These are phyloP conservation scores for Pseudocercospora vitis DNA, from an alignment of 2,329 filamentous ascomycete species.

Conservation along the genomic window DNA sequence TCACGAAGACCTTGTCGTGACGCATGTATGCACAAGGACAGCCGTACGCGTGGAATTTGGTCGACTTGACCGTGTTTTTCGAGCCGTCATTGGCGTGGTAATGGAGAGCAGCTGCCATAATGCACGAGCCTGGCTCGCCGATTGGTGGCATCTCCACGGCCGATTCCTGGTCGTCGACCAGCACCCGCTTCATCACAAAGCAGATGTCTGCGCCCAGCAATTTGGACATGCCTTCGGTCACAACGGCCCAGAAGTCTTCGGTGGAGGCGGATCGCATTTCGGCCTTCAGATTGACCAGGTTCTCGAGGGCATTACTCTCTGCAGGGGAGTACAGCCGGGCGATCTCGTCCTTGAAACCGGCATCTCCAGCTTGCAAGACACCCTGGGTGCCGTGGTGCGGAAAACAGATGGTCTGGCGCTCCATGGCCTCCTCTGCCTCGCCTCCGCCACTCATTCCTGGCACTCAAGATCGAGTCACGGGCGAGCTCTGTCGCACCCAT, in stretches of 20 bases:
- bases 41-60: constrained; percentile 64
- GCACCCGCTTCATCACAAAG: constrained; percentile 65
- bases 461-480: background rate
- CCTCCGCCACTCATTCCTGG: constrained; percentile 11
- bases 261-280: constrained; percentile 54
- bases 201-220: constrained; percentile 66
- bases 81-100: constrained; percentile 58
- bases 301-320: constrained; percentile 63
- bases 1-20: constrained; percentile 69
- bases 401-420: constrained; percentile 32
- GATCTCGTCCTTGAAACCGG: constrained; percentile 29
- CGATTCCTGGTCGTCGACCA: constrained; percentile 58
- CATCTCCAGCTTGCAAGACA: constrained; percentile 30
- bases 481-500: constrained; percentile 6
- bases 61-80: constrained; percentile 58
- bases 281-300: constrained; percentile 60
- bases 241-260: constrained; percentile 62
- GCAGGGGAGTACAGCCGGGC: constrained; percentile 34
- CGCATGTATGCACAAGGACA: constrained; percentile 69
- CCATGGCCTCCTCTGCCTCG: constrained; percentile 20
- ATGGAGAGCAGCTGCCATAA: constrained; percentile 67
- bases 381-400: constrained; percentile 30
- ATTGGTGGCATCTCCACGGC: constrained; percentile 62
- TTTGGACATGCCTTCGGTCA: constrained; percentile 64
- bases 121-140: constrained; percentile 60